These are phyloP conservation scores for Liquidambar formosana DNA, from an alignment of 164 flowering plant genomes.

Conservation along the genomic window DNA sequence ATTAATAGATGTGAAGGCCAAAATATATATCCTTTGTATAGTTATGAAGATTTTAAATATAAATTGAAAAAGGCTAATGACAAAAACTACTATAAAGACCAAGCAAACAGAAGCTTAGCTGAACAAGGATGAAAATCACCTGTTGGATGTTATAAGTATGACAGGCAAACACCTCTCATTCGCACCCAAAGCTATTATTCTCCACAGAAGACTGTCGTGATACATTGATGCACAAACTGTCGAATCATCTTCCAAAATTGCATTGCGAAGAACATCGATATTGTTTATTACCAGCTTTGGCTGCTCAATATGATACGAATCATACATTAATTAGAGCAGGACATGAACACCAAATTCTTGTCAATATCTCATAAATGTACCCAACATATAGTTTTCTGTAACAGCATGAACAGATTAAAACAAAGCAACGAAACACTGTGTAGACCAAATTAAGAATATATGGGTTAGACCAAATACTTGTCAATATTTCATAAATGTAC, in stretches of 20 bases:
- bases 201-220: slow-evolving; percentile 91
- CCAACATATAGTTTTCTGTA: neutral
- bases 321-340: neutral
- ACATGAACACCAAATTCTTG: neutral
- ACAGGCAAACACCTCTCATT: slow-evolving; percentile 79
- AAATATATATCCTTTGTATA: too few species aligned
- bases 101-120: neutral
- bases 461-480: too few species aligned
- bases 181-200: slow-evolving; percentile 75
- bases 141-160: slow-evolving; percentile 78
- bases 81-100: too few species aligned
- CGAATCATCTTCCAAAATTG: slow-evolving; percentile 55
- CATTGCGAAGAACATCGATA: slow-evolving; percentile 71
- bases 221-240: slow-evolving; percentile 68
- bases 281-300: slow-evolving; percentile 96
- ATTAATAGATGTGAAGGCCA: too few species aligned
- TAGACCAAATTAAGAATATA: neutral
- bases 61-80: too few species aligned
- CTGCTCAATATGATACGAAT: slow-evolving; percentile 40
- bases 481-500: too few species aligned
- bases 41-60: too few species aligned
- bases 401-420: neutral
- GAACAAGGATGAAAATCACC: slow-evolving; percentile 37
- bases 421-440: neutral
- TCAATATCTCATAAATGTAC: neutral